Evolutionary conservation across 208 protist species (phyloP), one percentile per base, ranked within the genome.

Genomic region (Blechomonas ayalai): DNA sequence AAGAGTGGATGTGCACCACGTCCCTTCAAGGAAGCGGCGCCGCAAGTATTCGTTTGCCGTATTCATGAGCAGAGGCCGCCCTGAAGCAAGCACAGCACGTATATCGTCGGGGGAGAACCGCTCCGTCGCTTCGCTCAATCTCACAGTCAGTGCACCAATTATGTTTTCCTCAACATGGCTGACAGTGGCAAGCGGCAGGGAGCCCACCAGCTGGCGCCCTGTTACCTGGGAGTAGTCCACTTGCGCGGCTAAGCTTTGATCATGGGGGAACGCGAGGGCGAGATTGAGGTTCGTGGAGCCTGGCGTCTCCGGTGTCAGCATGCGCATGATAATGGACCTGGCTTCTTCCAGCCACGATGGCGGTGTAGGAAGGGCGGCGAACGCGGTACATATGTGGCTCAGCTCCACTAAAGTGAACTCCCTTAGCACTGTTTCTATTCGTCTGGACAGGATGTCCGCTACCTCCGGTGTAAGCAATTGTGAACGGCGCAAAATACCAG

Each of bases 301-400:
- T 15, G 25, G 24, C 29, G 49, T 44, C 12, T 39, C 19, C 19
- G 9, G 10, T 37, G 23, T 24, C 10, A 75, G 31, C 18, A 84
- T 59, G 4, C 80, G 79, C 36, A 66, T 49, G 5, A 78, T 77
- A 16, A 92, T 68, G 4, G 58, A 71, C 50, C 69, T 72, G 8
- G 84, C 79, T 59, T 92, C 84, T 2, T 44, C 42, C 63, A 84
- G 72, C 84, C 84, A 92, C 1, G 51, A 15, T 23, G 77, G 84
- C 32, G 40, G 47, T 13, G 6, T 22, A 19, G 60, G 50, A 45
- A 89, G 67, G 10, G 60, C 53, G 6, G 79, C 67, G 50, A 89
- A 86, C 6, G 79, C 84, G 28, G 72, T 70, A 44, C 84, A 92
- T 37, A 92, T 79, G 60, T 90, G 77, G 26, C 74, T 81, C 22